Conservation (phyloP, 805 yeast species). For the Lachancea thermotolerans region DNA sequence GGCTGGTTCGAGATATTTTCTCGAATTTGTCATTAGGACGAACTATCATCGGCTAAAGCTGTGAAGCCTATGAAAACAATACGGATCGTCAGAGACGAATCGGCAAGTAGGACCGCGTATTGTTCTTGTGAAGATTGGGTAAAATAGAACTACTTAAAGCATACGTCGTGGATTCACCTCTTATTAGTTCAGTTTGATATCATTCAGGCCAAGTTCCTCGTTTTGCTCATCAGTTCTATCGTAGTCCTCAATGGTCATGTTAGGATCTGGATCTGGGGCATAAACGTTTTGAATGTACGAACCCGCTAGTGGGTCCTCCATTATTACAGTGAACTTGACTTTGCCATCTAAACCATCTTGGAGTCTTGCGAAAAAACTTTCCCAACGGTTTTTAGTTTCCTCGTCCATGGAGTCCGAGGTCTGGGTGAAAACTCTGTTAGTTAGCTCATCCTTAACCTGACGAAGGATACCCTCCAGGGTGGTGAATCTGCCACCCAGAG, state of each 20-base stretch:
- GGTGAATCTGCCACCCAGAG: conserved; percentile 96
- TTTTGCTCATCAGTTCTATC: conserved; percentile 86
- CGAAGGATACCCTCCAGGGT: conserved; percentile 88
- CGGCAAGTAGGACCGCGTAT: too few relatives aligned
- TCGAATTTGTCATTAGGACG: too few relatives aligned
- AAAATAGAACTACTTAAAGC: too few relatives aligned
- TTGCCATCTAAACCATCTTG: conserved; percentile 79
- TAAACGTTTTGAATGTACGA: conserved; percentile 96
- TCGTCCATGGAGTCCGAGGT: conserved; percentile 89
- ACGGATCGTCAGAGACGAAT: too few relatives aligned
- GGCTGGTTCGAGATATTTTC: too few relatives aligned
- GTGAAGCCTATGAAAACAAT: too few relatives aligned
- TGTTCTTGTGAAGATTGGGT: too few relatives aligned
- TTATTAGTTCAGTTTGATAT: conserved; percentile 28
- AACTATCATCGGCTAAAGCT: too few relatives aligned
- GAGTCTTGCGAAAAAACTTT: conserved; percentile 61
- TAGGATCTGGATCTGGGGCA: conserved; percentile 97
- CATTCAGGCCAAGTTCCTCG: conserved; percentile 78
- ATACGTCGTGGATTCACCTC: too few relatives aligned
- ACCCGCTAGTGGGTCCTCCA: conserved; percentile 94
- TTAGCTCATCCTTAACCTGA: conserved; percentile 86
- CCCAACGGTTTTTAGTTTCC: conserved; percentile 77
- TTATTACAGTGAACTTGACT: conserved; percentile 69
- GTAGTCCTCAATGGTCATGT: conserved; percentile 84
- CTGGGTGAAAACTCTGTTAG: conserved; percentile 73